phyloP scores from a whole-genome alignment of 108 stramenopile species.

The Conticribra guillardii region DNA sequence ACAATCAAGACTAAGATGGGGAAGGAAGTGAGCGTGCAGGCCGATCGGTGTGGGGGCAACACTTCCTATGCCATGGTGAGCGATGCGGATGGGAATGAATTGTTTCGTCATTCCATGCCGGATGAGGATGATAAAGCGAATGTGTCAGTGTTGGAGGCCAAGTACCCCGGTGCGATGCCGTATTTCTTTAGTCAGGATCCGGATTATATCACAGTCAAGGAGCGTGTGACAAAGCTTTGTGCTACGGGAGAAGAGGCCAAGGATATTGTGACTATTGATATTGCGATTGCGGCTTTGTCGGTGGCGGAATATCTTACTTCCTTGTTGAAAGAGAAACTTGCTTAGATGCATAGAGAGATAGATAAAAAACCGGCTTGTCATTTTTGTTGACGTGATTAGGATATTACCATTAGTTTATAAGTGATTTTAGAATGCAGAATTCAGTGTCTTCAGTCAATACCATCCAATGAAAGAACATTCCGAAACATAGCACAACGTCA shows the following conservation, averaged over 20 bases:
- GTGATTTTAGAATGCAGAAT: too few species aligned
- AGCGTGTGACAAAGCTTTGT: constrained; percentile 77
- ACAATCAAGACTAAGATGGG: constrained; percentile 93
- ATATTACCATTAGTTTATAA: too few species aligned
- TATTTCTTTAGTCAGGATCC: constrained; percentile 95
- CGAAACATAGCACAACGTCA: too few species aligned
- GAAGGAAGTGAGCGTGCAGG: constrained; percentile 83
- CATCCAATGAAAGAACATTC: too few species aligned
- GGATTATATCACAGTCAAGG: constrained; percentile 96
- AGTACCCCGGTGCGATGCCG: constrained; percentile 93
- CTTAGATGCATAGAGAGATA: too few species aligned
- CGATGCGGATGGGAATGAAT: constrained; percentile 72
- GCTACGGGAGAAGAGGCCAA: constrained; percentile 73
- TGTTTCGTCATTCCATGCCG: constrained; percentile 89
- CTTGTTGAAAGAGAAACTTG: constrained; percentile 72
- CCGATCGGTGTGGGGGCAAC: constrained; percentile 92
- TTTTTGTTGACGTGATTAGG: too few species aligned
- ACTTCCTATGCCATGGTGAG: constrained; percentile 80
- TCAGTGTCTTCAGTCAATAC: too few species aligned
- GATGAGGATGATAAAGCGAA: constrained; percentile 91
- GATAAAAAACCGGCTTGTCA: too few species aligned
- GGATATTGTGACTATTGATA: constrained; percentile 92
- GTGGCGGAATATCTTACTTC: constrained; percentile 91
- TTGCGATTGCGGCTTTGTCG: constrained; percentile 86
- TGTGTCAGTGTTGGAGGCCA: constrained; percentile 73